These are phyloP conservation scores for Trichoderma sp. DNA, from an alignment of 2,329 filamentous ascomycete genomes.

Conservation along the genomic window DNA sequence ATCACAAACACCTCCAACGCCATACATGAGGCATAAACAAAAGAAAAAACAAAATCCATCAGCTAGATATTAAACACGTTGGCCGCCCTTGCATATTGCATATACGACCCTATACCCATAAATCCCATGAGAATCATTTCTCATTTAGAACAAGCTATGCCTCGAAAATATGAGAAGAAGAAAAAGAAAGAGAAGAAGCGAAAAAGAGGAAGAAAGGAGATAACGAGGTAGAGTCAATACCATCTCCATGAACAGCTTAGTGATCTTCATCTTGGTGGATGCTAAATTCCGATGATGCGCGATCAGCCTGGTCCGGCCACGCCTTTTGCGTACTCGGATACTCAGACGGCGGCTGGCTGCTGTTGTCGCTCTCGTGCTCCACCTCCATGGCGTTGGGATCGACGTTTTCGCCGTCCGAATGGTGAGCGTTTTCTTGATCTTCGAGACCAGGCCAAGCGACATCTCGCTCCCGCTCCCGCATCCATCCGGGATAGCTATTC, in stretches of 20 bases:
- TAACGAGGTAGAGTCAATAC: neutral
- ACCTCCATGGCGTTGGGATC: conserved; percentile 41
- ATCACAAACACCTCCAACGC: neutral
- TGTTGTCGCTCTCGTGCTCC: conserved; percentile 40
- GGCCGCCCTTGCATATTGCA: neutral
- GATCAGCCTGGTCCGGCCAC: conserved; percentile 37
- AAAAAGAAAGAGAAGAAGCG: neutral
- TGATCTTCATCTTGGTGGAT: conserved; percentile 35
- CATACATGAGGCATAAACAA: neutral
- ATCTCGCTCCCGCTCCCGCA: conserved; percentile 45
- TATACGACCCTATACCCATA: neutral
- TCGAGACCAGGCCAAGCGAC: conserved; percentile 60
- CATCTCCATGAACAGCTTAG: neutral
- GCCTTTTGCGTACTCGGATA: conserved; percentile 54
- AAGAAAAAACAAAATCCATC: neutral
- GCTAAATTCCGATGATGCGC: conserved; percentile 33
- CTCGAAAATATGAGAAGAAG: neutral
- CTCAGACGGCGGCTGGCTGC: conserved; percentile 58
- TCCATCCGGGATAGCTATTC: conserved; percentile 31
- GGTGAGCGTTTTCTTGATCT: conserved; percentile 37
- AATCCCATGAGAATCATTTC: neutral
- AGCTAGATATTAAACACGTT: neutral
- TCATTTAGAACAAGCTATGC: neutral
- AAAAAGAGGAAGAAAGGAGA: neutral
- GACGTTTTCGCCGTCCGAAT: conserved; percentile 54